Evolutionary conservation across 1,139 yeast species (phyloP), one percentile per base, ranked within the genome.

Genomic region (Protomyces inouyei): DNA sequence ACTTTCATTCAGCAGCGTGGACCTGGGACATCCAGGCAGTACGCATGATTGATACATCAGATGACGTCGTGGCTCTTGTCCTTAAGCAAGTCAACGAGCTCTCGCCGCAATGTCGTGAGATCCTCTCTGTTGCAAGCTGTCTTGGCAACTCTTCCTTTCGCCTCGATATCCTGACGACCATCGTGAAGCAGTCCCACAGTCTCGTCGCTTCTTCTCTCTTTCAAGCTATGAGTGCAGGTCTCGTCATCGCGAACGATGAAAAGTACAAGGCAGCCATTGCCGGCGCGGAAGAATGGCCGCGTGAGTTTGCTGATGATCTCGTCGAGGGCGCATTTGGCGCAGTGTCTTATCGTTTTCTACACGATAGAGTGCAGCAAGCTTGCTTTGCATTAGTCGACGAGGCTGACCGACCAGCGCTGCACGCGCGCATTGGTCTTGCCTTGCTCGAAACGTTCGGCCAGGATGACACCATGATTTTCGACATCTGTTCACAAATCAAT

Each of bases 301-400:
- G 21, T n/a, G 38, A 52, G 2, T 5, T 21, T 5, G 32, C 16
- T 25, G 21, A 10, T 21, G 16, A 16, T 9, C 35, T 40, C 16
- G 16, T 9, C 10, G 43, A 36, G 14, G 40, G 51, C 37, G 28
- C 16, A 23, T 10, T 35, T n/a, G 56, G 56, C 23, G 21, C 18
- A 18, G 63, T 59, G 36, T 53, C 56, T 3, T 61, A 61, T 56
- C 61, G 61, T 6, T 55, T 61, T 38, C 54, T 61, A 3, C 65
- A 61, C 37, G 65, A 61, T 32, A 52, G 57, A 6, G 65, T 61
- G 14, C 65, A 61, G 45, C 61, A 61, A 28, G 60, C 65, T n/a
- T 63, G 51, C 8, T 61, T 55, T 52, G 61, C 52, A 8, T 35
- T 61, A 25, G 40, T 52, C n/a, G 53, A 16, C 16, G 56, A 55